A percentile compares a stretch with the other conserved stretches of the same genome.
Evolutionary conservation across 441 rosid genomes (phyloP).

Genomic region (Lagerstroemia fauriei): DNA sequence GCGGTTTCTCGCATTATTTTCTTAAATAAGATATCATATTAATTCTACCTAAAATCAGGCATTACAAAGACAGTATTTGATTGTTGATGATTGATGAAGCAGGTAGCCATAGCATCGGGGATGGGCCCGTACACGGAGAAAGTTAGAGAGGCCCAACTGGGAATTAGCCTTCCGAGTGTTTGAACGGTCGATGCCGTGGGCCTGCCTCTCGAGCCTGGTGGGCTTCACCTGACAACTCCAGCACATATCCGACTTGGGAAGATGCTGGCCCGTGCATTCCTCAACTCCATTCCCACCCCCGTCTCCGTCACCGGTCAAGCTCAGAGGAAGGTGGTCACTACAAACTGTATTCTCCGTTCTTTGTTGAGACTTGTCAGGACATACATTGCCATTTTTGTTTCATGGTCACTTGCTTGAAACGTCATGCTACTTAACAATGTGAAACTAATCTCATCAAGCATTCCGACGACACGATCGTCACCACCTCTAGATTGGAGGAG

Average conservation of each 20-base stretch:
- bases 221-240: conserved; percentile 62
- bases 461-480: too few relatives aligned
- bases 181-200: conserved; percentile 65
- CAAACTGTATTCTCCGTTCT: not conserved
- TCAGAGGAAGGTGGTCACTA: not conserved
- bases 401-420: too few relatives aligned
- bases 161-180: conserved; percentile 43
- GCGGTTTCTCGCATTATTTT: too few relatives aligned
- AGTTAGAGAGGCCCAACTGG: conserved; percentile 60
- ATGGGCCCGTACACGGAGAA: conserved; percentile 50
- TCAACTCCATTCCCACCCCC: conserved; percentile 31
- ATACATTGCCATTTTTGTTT: not conserved
- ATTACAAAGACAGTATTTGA: too few relatives aligned
- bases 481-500: too few relatives aligned
- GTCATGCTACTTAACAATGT: too few relatives aligned
- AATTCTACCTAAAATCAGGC: too few relatives aligned
- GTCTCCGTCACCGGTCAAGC: not conserved
- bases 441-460: too few relatives aligned
- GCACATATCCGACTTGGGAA: conserved; percentile 68
- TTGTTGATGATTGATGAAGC: not conserved
- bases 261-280: conserved; percentile 52
- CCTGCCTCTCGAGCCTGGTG: conserved; percentile 59
- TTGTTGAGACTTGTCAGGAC: not conserved
- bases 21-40: too few relatives aligned
- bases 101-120: conserved; percentile 74